Conservation (phyloP, 345 rosid species). For the Hibiscus mutabilis region DNA sequence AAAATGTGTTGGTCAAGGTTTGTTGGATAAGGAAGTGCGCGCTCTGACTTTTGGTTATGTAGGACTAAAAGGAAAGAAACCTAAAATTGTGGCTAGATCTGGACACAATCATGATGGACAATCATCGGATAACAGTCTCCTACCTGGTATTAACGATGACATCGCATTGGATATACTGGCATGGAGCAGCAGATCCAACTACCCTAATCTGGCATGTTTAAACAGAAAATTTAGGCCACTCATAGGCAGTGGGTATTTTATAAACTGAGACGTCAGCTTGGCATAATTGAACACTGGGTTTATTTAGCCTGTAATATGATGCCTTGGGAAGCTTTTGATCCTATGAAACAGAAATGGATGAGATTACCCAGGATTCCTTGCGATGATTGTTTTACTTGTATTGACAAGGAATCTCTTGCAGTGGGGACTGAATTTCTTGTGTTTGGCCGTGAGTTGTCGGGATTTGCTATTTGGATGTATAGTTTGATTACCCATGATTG, state of each 20-base stretch:
- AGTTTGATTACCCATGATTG: slow-evolving; percentile 23
- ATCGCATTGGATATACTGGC: slow-evolving; percentile 28
- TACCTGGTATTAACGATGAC: slow-evolving; percentile 32
- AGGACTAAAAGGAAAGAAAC: slow-evolving; percentile 12
- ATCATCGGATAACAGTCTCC: slow-evolving; percentile 19
- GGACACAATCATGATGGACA: slow-evolving; percentile 20
- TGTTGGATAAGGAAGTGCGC: slow-evolving; percentile 12
- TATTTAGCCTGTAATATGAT: slow-evolving; percentile 31
- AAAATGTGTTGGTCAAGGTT: slow-evolving; percentile 10
- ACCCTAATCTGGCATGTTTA: slow-evolving; percentile 26
- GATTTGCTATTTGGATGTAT: slow-evolving; percentile 35
- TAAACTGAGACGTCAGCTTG: slow-evolving; percentile 26
- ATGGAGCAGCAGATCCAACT: slow-evolving; percentile 29
- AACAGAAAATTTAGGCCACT: slow-evolving; percentile 30
- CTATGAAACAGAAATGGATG: slow-evolving; percentile 34
- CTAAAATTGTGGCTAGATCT: background rate
- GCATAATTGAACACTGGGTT: slow-evolving; percentile 38
- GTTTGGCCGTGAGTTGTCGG: slow-evolving; percentile 38
- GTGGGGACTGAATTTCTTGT: slow-evolving; percentile 40
- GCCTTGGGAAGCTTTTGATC: slow-evolving; percentile 47
- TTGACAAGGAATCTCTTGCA: slow-evolving; percentile 42
- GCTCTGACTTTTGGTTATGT: slow-evolving; percentile 9
- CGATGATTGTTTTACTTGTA: slow-evolving; percentile 37
- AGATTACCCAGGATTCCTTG: slow-evolving; percentile 34
- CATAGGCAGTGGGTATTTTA: slow-evolving; percentile 32